Conservation (phyloP, 495 filamentous ascomycete species). For the Lichenothelia convexa region DNA sequence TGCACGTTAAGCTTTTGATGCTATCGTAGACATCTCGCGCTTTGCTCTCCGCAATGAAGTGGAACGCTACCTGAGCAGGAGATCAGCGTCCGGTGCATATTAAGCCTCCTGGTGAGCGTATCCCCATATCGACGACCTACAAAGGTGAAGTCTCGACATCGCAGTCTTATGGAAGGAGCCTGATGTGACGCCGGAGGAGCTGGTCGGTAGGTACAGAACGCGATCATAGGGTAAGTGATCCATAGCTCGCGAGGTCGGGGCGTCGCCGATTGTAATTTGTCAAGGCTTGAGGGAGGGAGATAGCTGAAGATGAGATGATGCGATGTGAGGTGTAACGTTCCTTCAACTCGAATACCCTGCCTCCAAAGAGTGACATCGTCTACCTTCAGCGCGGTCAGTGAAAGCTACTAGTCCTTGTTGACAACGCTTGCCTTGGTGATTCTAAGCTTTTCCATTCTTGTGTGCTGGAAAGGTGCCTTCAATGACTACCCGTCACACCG, state of each 20-base stretch:
- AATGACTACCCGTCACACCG: no score
- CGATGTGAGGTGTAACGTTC: conserved; percentile 44
- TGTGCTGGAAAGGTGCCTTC: no score
- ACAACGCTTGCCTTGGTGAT: conserved; percentile 4
- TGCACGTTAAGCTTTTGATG: conserved; percentile 67
- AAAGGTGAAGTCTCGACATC: conserved; percentile 83
- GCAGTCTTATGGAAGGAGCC: conserved; percentile 67
- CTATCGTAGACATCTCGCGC: conserved; percentile 78
- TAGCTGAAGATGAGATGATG: conserved; percentile 49
- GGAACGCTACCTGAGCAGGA: no score
- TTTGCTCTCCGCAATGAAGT: conserved; percentile 55
- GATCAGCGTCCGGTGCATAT: no score
- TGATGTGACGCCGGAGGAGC: conserved; percentile 5
- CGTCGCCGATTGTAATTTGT: background rate
- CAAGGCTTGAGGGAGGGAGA: conserved; percentile 2
- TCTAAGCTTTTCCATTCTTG: conserved; percentile 5
- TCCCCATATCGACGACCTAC: no score
- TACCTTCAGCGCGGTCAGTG: conserved; percentile 24
- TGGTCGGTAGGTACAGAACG: conserved; percentile 6
- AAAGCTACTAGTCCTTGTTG: background rate
- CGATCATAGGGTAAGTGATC: conserved; percentile 9
- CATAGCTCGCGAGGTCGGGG: conserved; percentile 6
- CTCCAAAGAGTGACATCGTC: conserved; percentile 46
- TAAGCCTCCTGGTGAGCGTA: no score
- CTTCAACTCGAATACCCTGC: conserved; percentile 38